Conservation (phyloP, 2,329 filamentous ascomycete species). For the Pseudogymnoascus sp. region DNA sequence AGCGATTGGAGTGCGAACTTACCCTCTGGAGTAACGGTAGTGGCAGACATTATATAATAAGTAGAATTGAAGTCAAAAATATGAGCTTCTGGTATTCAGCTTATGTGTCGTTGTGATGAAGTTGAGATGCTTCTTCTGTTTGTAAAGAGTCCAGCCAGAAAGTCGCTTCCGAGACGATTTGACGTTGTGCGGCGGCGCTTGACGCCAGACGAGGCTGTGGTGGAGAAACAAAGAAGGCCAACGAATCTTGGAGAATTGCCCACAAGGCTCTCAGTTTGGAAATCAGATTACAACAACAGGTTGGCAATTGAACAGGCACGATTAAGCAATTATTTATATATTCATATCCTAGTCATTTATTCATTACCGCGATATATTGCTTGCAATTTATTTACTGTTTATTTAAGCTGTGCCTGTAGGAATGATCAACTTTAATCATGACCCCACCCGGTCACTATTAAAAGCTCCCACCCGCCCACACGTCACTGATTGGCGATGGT, state of each 20-base stretch:
- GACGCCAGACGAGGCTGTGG: conserved; percentile 12
- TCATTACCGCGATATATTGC: neutral
- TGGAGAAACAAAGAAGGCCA: conserved; percentile 10
- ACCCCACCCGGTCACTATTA: conserved; percentile 2
- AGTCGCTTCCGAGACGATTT: conserved; percentile 10
- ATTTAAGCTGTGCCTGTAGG: neutral
- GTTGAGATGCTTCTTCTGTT: conserved; percentile 5
- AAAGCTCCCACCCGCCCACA: conserved; percentile 3
- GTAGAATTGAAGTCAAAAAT: conserved; percentile 1
- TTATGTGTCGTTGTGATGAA: conserved; percentile 10
- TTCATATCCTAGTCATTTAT: neutral
- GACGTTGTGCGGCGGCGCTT: conserved; percentile 9
- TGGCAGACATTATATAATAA: conserved; percentile 11
- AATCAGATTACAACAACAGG: neutral
- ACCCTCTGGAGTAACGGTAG: conserved; percentile 13
- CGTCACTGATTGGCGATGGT: conserved; percentile 9
- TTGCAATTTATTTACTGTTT: neutral
- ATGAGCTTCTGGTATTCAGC: conserved; percentile 7
- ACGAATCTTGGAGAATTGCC: conserved; percentile 8
- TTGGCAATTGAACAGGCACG: neutral
- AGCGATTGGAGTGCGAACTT: neutral
- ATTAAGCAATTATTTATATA: neutral
- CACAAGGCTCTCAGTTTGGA: conserved; percentile 2
- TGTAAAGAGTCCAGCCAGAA: conserved; percentile 8
- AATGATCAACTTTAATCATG: conserved; percentile 1